phyloP scores from a whole-genome alignment of 1,139 yeast genomes.

The Pneumocystis murina region DNA sequence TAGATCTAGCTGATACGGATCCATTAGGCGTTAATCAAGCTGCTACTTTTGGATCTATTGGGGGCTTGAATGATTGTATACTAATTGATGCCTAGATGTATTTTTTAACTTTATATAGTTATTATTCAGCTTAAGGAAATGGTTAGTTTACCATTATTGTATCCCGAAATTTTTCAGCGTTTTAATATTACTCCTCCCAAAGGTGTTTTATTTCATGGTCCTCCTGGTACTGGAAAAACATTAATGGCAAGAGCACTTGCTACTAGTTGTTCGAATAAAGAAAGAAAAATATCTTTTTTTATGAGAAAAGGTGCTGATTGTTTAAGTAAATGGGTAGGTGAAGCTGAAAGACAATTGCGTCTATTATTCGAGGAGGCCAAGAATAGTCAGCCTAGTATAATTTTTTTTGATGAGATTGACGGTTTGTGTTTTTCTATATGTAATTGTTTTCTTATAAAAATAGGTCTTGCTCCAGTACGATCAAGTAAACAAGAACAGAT shows the following conservation, averaged over 20 bases:
- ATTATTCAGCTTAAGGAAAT: slow-evolving; percentile 88
- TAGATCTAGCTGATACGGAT: slow-evolving; percentile 59
- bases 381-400: slow-evolving; percentile 88
- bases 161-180: slow-evolving; percentile 84
- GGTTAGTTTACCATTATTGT: slow-evolving; percentile 85
- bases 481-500: slow-evolving; percentile 95
- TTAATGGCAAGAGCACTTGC: slow-evolving; percentile 96
- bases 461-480: slow-evolving; percentile 74
- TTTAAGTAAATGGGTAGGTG: slow-evolving; percentile 97
- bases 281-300: slow-evolving; percentile 77
- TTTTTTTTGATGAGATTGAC: slow-evolving; percentile 93
- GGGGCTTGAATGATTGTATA: slow-evolving; percentile 59
- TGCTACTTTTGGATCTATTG: slow-evolving; percentile 78
- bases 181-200: slow-evolving; percentile 92
- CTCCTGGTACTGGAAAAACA: slow-evolving; percentile 99
- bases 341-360: slow-evolving; percentile 88
- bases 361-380: slow-evolving; percentile 88
- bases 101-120: slow-evolving; percentile 20
- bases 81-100: slow-evolving; percentile 19
- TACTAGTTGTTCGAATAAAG: slow-evolving; percentile 75
- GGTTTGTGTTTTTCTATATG: slow-evolving; percentile 29
- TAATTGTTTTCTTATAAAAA: neutral
- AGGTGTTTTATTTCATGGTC: slow-evolving; percentile 96
- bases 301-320: slow-evolving; percentile 99
- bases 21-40: slow-evolving; percentile 90